Evolutionary conservation across 257 asterid genomes (phyloP), one percentile per base, ranked within the genome.

Genomic region (Jaltomata sinuosa): DNA sequence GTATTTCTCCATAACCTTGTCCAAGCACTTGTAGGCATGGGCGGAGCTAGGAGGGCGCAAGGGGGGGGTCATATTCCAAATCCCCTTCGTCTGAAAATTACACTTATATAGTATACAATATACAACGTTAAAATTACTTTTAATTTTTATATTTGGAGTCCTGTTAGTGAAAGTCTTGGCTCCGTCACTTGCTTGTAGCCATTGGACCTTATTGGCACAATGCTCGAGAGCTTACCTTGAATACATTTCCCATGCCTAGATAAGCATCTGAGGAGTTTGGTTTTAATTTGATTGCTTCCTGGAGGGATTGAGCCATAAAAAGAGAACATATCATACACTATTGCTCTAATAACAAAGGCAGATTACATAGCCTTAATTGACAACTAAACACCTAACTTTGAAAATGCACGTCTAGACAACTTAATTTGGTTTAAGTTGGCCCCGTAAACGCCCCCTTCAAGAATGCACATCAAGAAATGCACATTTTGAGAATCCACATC

Each of bases 271-370:
- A 88, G 87, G 89, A 95, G 88, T 90, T 91, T 40, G 99, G 97
- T 92, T 97, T 95, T 88, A 97, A 88, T 90, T 87, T 97, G 78
- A 97, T 94, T 8, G 98, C 94, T 91, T 97, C 99, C 99, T 94
- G 93, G 38, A 89, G 69, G 5, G 25, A 45, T 10, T 0, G 32
- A 47, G 64, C 11, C 80, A 42, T 0, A 22, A 42, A 42, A 40
- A 42, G 29, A 34, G 38, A 16, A 18, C 2, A 62, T 72, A 29
- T 14, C n/a, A 72, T 10, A 40, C 34, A 71, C 11, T 54, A 38
- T 71, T 71, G 18, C 54, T 62, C 71, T 27, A 64, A 64, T 64
- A 64, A 64, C 72, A 64, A 14, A 49, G 54, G 12, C 40, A 36
- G 6, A 36, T 3, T 36, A 6, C 40, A 36, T 36, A 36, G 40